Conservation (phyloP, 2,329 filamentous ascomycete genomes). For the Fusarium pseudograminearum region DNA sequence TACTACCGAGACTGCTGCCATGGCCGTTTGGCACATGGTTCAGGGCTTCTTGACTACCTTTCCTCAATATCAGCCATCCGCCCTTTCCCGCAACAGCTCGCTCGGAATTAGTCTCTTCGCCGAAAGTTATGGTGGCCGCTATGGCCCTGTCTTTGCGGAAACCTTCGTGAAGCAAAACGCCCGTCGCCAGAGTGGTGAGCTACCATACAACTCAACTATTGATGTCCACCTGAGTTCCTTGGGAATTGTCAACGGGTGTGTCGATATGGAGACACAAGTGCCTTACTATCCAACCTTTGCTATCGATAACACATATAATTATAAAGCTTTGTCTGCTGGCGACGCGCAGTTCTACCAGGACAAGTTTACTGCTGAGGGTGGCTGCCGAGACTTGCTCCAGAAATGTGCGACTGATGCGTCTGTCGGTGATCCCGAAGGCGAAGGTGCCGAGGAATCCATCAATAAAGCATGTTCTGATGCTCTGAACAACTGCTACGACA, state of each 20-base stretch:
- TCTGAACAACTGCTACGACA: conserved; percentile 57
- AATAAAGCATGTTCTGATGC: conserved; percentile 66
- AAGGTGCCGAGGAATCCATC: conserved; percentile 55
- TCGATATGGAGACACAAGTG: conserved; percentile 73
- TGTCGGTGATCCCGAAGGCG: conserved; percentile 55
- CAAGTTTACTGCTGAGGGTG: conserved; percentile 52
- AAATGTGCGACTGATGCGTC: conserved; percentile 62
- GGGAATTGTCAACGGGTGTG: conserved; percentile 77
- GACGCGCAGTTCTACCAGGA: conserved; percentile 61
- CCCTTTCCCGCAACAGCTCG: conserved; percentile 54
- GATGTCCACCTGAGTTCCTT: conserved; percentile 72
- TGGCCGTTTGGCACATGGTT: conserved; percentile 73
- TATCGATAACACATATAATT: conserved; percentile 74
- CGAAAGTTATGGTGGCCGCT: conserved; percentile 78
- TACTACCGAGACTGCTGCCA: conserved; percentile 67
- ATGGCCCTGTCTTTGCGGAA: conserved; percentile 73
- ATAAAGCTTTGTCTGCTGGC: conserved; percentile 66
- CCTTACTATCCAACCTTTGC: conserved; percentile 69
- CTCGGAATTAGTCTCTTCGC: conserved; percentile 74
- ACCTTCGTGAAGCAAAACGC: conserved; percentile 72
- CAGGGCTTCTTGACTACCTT: conserved; percentile 71
- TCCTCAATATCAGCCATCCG: conserved; percentile 66
- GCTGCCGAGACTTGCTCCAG: conserved; percentile 66
- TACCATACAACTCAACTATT: conserved; percentile 64
- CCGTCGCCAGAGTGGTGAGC: conserved; percentile 62